phyloP scores from a whole-genome alignment of 1,284 basidiomycete genomes.

The Fomitopsis betulina region DNA sequence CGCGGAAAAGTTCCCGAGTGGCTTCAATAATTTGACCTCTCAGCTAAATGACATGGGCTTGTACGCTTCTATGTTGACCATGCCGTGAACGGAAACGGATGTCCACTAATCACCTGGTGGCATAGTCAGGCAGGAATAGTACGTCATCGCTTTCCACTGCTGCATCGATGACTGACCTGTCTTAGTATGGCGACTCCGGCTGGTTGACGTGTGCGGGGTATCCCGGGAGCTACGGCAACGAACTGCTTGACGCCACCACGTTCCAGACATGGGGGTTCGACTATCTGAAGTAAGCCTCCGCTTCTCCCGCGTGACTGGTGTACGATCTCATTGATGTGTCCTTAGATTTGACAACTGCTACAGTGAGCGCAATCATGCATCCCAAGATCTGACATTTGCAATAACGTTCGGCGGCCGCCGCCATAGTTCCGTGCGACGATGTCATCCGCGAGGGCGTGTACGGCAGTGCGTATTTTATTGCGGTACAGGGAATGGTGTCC shows the following conservation, averaged over 20 bases:
- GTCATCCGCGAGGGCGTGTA: conserved; percentile 38
- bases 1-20: conserved; percentile 30
- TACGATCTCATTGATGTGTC: neutral
- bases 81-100: neutral
- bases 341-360: conserved; percentile 43
- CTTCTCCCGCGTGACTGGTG: conserved; percentile 1
- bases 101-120: neutral
- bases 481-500: neutral
- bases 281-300: conserved; percentile 37
- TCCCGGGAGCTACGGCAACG: conserved; percentile 21
- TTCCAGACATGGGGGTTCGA: conserved; percentile 47
- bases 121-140: conserved; percentile 27
- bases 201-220: neutral
- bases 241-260: conserved; percentile 34
- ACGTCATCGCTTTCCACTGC: neutral
- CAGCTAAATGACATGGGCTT: conserved; percentile 42
- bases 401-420: neutral
- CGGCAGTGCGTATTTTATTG: conserved; percentile 35
- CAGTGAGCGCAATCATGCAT: conserved; percentile 25
- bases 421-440: conserved; percentile 39
- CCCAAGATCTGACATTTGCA: neutral
- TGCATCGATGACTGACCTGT: neutral
- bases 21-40: conserved; percentile 41
- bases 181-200: conserved; percentile 38
- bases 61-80: conserved; percentile 25